Evolutionary conservation across 2,329 filamentous ascomycete genomes (phyloP), one percentile per base, ranked within the genome.

Genomic region (Simplicillium sp.): DNA sequence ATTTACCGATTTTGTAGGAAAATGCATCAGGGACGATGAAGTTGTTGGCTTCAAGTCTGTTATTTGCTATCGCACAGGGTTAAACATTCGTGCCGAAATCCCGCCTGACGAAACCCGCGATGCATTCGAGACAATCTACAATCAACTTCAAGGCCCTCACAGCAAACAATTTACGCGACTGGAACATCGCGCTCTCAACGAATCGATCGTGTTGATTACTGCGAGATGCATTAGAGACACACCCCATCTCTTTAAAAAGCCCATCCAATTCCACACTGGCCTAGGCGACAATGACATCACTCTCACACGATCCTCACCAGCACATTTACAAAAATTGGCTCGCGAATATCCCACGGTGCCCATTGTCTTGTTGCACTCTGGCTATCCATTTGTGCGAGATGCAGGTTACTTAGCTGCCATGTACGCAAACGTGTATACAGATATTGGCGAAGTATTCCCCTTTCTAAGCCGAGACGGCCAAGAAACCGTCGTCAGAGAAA

Each of bases 41-140:
- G 80, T 94, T 2, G 84, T 77, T 1, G 87, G 75, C 2, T 94
- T 94, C 71, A 92, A 94, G 59, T 85, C 80, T 1, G 78, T 89
- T 37, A 77, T 94, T 41, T 90, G 86, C 61, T 92, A 92, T 56
- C 74, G 86, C 12, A 85, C 80, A 0, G 87, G 87, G 0, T 66
- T 89, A 6, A 73, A 75, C 32, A 67, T 90, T 13, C 62, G 72
- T 0, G 47, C 48, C 8, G 47, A 52, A n/a, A 54, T 69, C 7
- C 62, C 71, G 40, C 56, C 68, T 1, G 63, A 67, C 2, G 65
- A 52, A 0, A 60, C 63, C 0, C 50, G 65, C 11, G 54, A 62
- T 17, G 62, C 61, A 2, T 66, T 74, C 20, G 40, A 46, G 12
- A 40, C 48, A 1, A 62, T 74, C 11, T 61, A 64, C 33, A 40